phyloP scores from a whole-genome alignment of 495 filamentous ascomycete species.

The Lasiosphaeris hirsuta region DNA sequence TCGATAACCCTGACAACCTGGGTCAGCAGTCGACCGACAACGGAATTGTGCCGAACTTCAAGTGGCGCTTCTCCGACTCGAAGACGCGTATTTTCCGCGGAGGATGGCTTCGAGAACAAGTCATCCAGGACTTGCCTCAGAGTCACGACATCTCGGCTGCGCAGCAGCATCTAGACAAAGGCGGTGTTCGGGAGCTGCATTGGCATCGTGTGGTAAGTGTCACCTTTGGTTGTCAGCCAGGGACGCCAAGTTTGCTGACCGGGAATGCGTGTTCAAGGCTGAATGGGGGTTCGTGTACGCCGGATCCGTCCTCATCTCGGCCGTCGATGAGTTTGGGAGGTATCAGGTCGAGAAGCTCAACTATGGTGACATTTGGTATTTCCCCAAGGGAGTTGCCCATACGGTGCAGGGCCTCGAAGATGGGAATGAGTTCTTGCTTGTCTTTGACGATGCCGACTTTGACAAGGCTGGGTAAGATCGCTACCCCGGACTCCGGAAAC shows the following conservation, averaged over 20 bases:
- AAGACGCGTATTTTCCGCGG: conserved; percentile 57
- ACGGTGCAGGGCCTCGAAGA: conserved; percentile 56
- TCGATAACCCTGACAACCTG: conserved; percentile 60
- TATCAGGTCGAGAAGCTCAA: conserved; percentile 53
- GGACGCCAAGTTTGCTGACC: conserved; percentile 4
- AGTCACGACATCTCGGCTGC: conserved; percentile 61
- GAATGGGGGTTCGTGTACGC: conserved; percentile 64
- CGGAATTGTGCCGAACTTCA: conserved; percentile 51
- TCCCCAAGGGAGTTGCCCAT: conserved; percentile 62
- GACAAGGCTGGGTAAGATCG: conserved; percentile 38
- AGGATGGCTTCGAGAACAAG: conserved; percentile 64
- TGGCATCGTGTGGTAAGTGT: conserved; percentile 60
- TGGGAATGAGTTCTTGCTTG: conserved; percentile 63
- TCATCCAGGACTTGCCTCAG: conserved; percentile 55
- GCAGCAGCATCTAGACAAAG: conserved; percentile 62
- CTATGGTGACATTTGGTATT: conserved; percentile 61
- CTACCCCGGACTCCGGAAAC: background rate
- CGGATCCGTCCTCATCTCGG: conserved; percentile 55
- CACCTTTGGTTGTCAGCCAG: background rate
- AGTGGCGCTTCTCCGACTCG: conserved; percentile 64
- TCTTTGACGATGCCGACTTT: conserved; percentile 61
- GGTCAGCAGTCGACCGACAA: conserved; percentile 55
- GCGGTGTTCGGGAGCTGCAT: conserved; percentile 60
- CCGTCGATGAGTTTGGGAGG: conserved; percentile 57
- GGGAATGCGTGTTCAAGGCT: conserved; percentile 37